Base-by-base conservation (phyloP, 306 rosid genomes). In the Rosa chinensis region DNA sequence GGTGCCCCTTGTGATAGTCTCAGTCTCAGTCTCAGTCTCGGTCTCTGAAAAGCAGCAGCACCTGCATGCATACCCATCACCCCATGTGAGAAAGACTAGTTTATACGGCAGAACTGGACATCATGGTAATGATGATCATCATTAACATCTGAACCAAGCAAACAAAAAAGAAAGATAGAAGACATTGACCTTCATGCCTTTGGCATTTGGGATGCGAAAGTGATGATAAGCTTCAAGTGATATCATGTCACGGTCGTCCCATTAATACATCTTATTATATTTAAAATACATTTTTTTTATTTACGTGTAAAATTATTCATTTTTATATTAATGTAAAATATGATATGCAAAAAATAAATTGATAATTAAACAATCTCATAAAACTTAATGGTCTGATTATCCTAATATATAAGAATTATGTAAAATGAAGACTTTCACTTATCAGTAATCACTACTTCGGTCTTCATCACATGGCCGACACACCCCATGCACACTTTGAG, bases 391-490 rank as follows among this genome's bases (percentile, higher is more conserved):
- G 37, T 32, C 37, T 32, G 37, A 32, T 32, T 32, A 32, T 32
- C 37, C 37, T 32, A 32, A 32, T 32, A 25, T 25, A 25, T 25
- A 32, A 32, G 37, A 32, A 32, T 32, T 32, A 28, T 2, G 37
- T 32, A 32, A 32, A 32, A 1, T 12, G 53, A 10, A 12, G 4
- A 48, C 13, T 4, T 12, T 48, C 52, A 48, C 17, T 48, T 0
- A 48, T 20, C 1, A 55, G 11, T n/a, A 55, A 0, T 55, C 1
- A 17, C 59, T 17, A 5, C 52, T 25, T 25, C 25, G 25, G 0
- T 25, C n/a, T n/a, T n/a, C n/a, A n/a, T 25, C 92, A 89, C 88
- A 85, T 88, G 93, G 90, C 93, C 92, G 92, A 89, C 96, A 86
- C 66, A 10, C 69, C 79, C 84, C 87, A 77, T 59, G 37, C 25